Conservation (phyloP, 2,329 filamentous ascomycete species). For the Cercospora sp. region DNA sequence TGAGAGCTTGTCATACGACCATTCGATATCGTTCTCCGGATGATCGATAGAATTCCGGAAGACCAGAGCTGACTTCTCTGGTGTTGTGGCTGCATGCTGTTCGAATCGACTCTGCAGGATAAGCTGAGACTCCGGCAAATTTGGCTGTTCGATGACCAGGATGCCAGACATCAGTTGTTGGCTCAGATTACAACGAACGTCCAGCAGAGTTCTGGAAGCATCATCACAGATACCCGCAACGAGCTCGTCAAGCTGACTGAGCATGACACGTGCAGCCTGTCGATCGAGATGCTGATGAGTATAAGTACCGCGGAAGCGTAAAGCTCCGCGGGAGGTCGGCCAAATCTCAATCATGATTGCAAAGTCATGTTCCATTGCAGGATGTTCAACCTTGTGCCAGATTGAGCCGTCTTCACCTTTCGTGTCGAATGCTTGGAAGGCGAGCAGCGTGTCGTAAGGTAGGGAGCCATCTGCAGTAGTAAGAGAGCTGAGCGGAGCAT, state of each 20-base stretch:
- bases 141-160: background rate
- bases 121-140: background rate
- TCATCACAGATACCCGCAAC: conserved; percentile 14
- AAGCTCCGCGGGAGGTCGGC: conserved; percentile 23
- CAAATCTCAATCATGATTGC: conserved; percentile 35
- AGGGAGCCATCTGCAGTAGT: conserved; percentile 20
- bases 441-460: conserved; percentile 23
- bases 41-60: conserved; percentile 56
- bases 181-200: conserved; percentile 3
- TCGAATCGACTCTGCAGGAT: conserved; percentile 49
- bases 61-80: conserved; percentile 61
- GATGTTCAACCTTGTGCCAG: conserved; percentile 33
- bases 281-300: conserved; percentile 16
- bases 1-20: conserved; percentile 68
- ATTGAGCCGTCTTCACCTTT: background rate
- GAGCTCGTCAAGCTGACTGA: conserved; percentile 19
- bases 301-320: conserved; percentile 20
- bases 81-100: conserved; percentile 48
- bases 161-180: conserved; percentile 36
- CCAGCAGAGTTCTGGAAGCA: background rate
- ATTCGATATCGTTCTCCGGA: conserved; percentile 35
- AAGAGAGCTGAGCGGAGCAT: conserved; percentile 17
- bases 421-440: conserved; percentile 23
- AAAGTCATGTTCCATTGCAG: conserved; percentile 37
- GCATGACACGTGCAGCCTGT: conserved; percentile 15